Evolutionary conservation across 1,284 basidiomycete genomes (phyloP), one percentile per base, ranked within the genome.

Genomic region (Puccinia novopanici): DNA sequence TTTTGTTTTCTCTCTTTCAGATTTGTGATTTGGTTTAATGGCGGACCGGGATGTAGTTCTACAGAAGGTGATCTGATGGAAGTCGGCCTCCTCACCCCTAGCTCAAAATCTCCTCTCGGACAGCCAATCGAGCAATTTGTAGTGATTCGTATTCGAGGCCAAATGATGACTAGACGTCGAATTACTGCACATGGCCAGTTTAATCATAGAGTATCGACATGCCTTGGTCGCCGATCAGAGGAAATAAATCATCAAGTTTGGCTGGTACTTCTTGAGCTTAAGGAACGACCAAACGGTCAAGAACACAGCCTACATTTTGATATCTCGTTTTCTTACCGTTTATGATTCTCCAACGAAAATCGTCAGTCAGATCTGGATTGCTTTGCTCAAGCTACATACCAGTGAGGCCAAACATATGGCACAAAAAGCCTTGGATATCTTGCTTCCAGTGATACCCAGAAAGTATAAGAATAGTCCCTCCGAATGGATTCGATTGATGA

Each of bases 171-270:
- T 97, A 86, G 92, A 92, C 84, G 93, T 98, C 82, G 96, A 98
- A 86, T 88, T 98, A 54, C 88, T 98, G 30, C 92, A 96, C 84
- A 88, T 99, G 85, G 95, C 95, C 1, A 95, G 93, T 0, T 88
- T 95, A 65, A 89, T 99, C 81, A 91, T 99, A 15, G 92, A 96
- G n/a, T 89, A 92, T 84, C 95, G 93, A 83, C 89, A 91, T 0
- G 88, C 91, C 92, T 94, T 0, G 92, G 89, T 98, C 63, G 91
- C 90, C 81, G 91, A 94, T 74, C 90, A 90, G 57, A 91, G 93
- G 86, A 98, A 96, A 86, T 94, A 97, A 83, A 92, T 98, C 82
- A 96, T 99, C 88, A 95, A 93, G 86, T 93, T 93, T 81, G 93
- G 94, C 17, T 98, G 95, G 95, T 90, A 92, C 84, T 93, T 92